Base-by-base conservation (phyloP, 2,329 filamentous ascomycete genomes). In the Claviceps sp. region DNA sequence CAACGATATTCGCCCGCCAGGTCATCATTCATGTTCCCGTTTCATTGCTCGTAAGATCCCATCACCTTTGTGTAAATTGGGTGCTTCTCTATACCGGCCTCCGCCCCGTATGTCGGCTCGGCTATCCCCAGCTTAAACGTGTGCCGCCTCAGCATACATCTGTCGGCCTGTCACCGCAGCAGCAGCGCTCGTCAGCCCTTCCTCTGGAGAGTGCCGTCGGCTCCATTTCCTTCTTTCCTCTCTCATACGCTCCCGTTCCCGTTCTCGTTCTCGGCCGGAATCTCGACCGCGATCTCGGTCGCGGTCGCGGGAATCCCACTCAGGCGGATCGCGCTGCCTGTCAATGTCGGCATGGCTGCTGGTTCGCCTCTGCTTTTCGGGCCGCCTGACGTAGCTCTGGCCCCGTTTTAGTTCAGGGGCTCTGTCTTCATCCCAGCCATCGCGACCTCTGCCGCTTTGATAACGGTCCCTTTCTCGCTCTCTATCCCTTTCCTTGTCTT, bases 261-360 rank as follows among this genome's bases (percentile, higher is more conserved):
- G 47, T 11, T 52, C 52, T 13, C 66, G 62, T 8, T 67, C 61
- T 51, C 62, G 60, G 11, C 63, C 54, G n/a, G 63, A 61, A 3
- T 68, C 66, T 44, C 63, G 59, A 16, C 62, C 58, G 58, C 45
- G 47, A 13, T 52, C 52, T n/a, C 49, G 49, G 3, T 51, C 30
- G 22, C 47, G 40, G 36, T 54, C 49, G 8, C 53, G 50, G 38
- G 59, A 48, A 38, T 72, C 68, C 58, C 66, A 66, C 6, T 63
- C 58, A 6, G 59, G 59, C 50, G 63, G 59, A 18, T 68, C 67
- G 11, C 68, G 63, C 45, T 68, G 63, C 22, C 73, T 65, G 54
- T 75, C 73, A 37, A 70, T 63, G 54, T 77, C 74, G 24, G 72
- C 71, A 54, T 76, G 73, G 57, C 73, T 76, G 61, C 73, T 75